These are phyloP conservation scores for Malania oleifera DNA, from an alignment of 164 flowering plant species.

Conservation along the genomic window DNA sequence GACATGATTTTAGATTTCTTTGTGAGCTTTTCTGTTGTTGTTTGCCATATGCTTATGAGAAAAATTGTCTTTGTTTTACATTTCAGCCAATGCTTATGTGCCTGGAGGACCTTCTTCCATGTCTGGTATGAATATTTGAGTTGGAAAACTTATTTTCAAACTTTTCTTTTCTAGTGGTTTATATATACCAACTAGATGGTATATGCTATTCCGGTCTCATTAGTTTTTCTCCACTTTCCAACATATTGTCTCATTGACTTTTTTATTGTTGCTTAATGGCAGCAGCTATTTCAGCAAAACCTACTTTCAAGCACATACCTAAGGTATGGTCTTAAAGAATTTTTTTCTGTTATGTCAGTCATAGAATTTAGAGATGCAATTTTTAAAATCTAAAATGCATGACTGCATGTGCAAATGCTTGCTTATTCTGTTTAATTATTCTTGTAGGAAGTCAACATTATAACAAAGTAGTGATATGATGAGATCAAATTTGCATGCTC, in stretches of 20 bases:
- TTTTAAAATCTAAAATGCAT: background rate
- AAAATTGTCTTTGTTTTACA: constrained; percentile 5
- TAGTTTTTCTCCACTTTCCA: background rate
- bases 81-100: constrained; percentile 86
- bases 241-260: background rate
- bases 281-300: constrained; percentile 47
- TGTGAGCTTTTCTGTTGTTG: background rate
- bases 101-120: constrained; percentile 68
- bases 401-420: too few species aligned
- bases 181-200: background rate
- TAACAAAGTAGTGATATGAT: too few species aligned
- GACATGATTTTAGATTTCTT: background rate
- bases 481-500: too few species aligned
- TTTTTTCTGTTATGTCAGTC: background rate
- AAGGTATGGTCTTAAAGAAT: constrained; percentile 48
- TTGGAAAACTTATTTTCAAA: background rate
- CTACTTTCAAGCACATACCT: constrained; percentile 86
- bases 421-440: too few species aligned
- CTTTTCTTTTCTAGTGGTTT: background rate
- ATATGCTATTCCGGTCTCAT: background rate
- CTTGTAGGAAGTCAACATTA: too few species aligned
- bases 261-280: constrained; percentile 15
- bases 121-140: constrained; percentile 36
- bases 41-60: background rate
- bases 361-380: background rate